Base-by-base conservation (phyloP, 164 flowering plant species). In the Echeveria elegans region DNA sequence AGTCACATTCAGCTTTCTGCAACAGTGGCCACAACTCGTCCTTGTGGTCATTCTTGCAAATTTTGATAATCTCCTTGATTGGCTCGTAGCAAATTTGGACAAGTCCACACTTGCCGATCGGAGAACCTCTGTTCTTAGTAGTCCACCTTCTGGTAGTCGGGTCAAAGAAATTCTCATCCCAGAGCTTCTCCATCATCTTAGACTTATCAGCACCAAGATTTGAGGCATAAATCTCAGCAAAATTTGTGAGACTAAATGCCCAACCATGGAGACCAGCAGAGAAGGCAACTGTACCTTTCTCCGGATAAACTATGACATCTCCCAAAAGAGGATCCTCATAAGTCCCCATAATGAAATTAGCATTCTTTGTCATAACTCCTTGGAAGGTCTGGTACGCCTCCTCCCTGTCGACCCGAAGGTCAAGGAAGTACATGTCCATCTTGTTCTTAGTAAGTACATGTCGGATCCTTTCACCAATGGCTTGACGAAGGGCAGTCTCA, bases 81-180 rank as follows among this genome's bases (percentile, higher is more conserved):
- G 58, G 58, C 58, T 52, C 58, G 28, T 52, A 52, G 28, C 58
- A 52, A 10, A 52, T 21, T 28, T 52, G 58, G 58, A 52, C 58
- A 23, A 52, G 23, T 2, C 58, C 58, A 21, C 29, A 10, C 58
- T 52, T 52, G 58, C 58, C n/a, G 21, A 6, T 48, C 5, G 53
- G 23, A n/a, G 58, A n/a, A 6, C 58, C 28, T 2, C 28, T 50
- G 58, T 50, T 50, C 28, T 50, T 50, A 1, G 28, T 23, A 23
- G 58, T 52, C 58, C 58, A 52, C 29, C 23, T 52, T 23, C 29
- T 52, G 12, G 58, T 52, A 5, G 26, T 12, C 8, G 58, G 58
- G 58, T 52, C 58, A 10, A 52, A 52, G 28, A 52, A 52, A 12
- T 52, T 52, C 58, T 52, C 58, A 10, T 11, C 58, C 58, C 58